Conservation (phyloP, 164 flowering plant genomes). For the Magnolia kwangsiensis region DNA sequence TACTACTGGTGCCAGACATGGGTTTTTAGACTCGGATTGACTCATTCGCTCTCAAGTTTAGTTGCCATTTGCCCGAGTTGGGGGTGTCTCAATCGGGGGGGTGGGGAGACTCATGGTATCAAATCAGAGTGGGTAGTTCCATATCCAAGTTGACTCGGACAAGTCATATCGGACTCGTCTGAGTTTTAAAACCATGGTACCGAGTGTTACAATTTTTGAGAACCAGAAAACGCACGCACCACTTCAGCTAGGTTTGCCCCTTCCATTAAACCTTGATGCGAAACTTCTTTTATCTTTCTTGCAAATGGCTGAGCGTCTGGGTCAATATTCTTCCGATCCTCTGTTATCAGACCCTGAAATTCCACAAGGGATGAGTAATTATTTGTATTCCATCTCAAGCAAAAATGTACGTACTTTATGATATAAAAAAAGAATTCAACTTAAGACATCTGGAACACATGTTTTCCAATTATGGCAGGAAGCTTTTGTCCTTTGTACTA, state of each 20-base stretch:
- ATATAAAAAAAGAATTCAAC: not conserved
- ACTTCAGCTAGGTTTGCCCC: constrained; percentile 92
- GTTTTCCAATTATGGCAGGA: not conserved
- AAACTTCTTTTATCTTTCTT: constrained; percentile 62
- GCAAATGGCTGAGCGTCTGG: constrained; percentile 89
- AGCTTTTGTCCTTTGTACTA: constrained; percentile 17
- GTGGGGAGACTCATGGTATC: too few species aligned
- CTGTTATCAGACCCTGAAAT: constrained; percentile 80
- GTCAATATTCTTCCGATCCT: constrained; percentile 75
- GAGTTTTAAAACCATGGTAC: not conserved
- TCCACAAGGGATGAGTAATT: not conserved
- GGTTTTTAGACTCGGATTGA: too few species aligned
- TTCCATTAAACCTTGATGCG: constrained; percentile 72
- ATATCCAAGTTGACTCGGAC: not conserved
- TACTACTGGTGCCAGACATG: too few species aligned
- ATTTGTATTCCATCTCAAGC: not conserved
- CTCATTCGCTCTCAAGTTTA: too few species aligned
- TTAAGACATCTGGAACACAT: not conserved
- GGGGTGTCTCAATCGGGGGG: too few species aligned
- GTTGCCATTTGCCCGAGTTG: too few species aligned
- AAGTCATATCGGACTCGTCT: not conserved
- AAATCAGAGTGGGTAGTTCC: too few species aligned
- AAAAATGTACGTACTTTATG: not conserved
- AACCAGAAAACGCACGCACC: constrained; percentile 35
- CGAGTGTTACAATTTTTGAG: not conserved